These are phyloP conservation scores for Thinopyrum elongatum DNA, from an alignment of 176 grass and related monocot species.

Conservation along the genomic window DNA sequence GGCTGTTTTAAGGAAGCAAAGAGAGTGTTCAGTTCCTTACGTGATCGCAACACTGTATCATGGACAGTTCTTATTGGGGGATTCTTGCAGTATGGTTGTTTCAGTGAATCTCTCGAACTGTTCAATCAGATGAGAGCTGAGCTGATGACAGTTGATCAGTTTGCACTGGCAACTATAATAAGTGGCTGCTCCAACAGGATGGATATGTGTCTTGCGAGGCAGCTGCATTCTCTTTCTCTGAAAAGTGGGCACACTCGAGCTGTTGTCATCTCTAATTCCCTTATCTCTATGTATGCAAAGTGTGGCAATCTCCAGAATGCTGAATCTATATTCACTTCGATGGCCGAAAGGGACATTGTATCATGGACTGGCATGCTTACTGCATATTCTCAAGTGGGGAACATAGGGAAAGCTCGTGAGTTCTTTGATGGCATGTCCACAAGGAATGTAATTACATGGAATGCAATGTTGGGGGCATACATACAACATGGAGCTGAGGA, in stretches of 20 bases:
- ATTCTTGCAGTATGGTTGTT: constrained; percentile 56
- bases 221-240: constrained; percentile 69
- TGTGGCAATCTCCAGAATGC: constrained; percentile 55
- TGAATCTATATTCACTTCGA: constrained; percentile 72
- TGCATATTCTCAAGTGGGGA: constrained; percentile 74
- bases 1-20: constrained; percentile 60
- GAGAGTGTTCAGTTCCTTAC: constrained; percentile 56
- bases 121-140: constrained; percentile 91
- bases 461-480: constrained; percentile 78
- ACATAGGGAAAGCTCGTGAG: constrained; percentile 54
- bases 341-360: constrained; percentile 70
- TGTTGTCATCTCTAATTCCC: constrained; percentile 75
- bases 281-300: constrained; percentile 88
- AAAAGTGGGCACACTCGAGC: constrained; percentile 57
- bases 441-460: constrained; percentile 93
- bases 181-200: constrained; percentile 71
- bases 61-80: constrained; percentile 91
- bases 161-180: constrained; percentile 69
- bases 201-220: constrained; percentile 63
- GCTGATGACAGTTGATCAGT: constrained; percentile 56
- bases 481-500: constrained; percentile 81
- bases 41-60: constrained; percentile 47
- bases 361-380: constrained; percentile 99
- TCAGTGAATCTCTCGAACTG: constrained; percentile 68
- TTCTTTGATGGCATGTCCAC: constrained; percentile 71